Evolutionary conservation across 1,139 yeast species (phyloP).

Genomic region (Taphrina deformans): DNA sequence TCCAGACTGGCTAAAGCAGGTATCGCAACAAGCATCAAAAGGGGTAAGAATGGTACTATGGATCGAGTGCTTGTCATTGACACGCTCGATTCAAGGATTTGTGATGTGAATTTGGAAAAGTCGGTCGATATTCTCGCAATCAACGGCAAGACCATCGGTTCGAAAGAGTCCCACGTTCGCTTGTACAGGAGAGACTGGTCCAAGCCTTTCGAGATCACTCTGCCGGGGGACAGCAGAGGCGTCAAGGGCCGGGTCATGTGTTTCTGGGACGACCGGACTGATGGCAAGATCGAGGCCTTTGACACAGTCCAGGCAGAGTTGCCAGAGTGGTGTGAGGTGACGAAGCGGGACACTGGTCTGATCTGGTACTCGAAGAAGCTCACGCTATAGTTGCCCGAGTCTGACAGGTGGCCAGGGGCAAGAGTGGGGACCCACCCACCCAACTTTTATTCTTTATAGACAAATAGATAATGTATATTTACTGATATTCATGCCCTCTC

Average conservation of each 20-base stretch:
- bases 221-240: neutral
- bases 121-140: constrained; percentile 23
- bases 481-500: neutral
- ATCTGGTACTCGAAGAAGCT: constrained; percentile 19
- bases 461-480: constrained; percentile 1
- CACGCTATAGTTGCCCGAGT: neutral
- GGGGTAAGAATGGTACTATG: constrained; percentile 14
- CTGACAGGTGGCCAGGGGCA: too few species aligned
- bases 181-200: constrained; percentile 25
- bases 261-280: constrained; percentile 33
- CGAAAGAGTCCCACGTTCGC: constrained; percentile 26
- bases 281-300: constrained; percentile 32
- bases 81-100: constrained; percentile 25
- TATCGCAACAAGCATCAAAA: constrained; percentile 8
- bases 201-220: constrained; percentile 18
- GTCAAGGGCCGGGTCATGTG: constrained; percentile 31
- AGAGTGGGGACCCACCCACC: too few species aligned
- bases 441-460: neutral
- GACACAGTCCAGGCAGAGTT: constrained; percentile 27
- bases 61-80: constrained; percentile 8
- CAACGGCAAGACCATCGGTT: constrained; percentile 7
- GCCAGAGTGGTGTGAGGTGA: constrained; percentile 31
- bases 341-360: constrained; percentile 34
- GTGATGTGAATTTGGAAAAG: constrained; percentile 17
- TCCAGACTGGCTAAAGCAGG: constrained; percentile 24